These are phyloP conservation scores for Mucor lusitanicus DNA, from an alignment of 371 early-diverging fungal genomes.

Conservation along the genomic window DNA sequence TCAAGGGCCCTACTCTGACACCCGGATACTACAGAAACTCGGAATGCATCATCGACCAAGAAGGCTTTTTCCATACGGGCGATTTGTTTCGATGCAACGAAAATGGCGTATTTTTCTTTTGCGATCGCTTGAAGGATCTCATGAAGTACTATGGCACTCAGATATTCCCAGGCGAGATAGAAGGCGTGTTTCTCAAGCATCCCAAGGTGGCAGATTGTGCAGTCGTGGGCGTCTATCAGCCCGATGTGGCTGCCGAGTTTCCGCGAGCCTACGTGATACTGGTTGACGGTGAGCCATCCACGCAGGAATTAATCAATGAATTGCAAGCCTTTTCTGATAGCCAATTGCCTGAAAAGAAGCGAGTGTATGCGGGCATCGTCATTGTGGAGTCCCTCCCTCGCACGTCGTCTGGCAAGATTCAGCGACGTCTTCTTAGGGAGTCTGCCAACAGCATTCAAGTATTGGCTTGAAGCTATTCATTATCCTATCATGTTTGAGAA, in stretches of 20 bases:
- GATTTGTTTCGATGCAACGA: conserved; percentile 69
- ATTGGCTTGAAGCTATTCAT: background rate
- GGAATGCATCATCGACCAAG: conserved; percentile 58
- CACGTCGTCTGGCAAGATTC: conserved; percentile 35
- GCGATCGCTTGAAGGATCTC: conserved; percentile 63
- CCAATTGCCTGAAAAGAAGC: conserved; percentile 68
- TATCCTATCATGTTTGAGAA: background rate
- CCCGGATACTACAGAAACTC: conserved; percentile 62
- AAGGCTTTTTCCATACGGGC: conserved; percentile 81
- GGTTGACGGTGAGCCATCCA: conserved; percentile 14
- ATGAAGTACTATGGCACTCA: conserved; percentile 66
- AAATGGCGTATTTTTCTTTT: conserved; percentile 57
- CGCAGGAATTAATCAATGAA: conserved; percentile 7
- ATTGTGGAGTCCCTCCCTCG: conserved; percentile 72
- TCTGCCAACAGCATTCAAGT: background rate
- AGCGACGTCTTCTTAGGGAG: conserved; percentile 17
- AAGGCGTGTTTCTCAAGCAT: conserved; percentile 58
- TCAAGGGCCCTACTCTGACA: conserved; percentile 80
- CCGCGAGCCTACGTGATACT: conserved; percentile 74
- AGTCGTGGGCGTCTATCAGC: conserved; percentile 58
- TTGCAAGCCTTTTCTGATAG: conserved; percentile 51
- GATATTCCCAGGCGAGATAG: conserved; percentile 24
- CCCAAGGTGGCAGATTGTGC: conserved; percentile 71
- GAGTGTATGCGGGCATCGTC: conserved; percentile 70
- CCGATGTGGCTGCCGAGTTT: conserved; percentile 64